Conservation (phyloP, 164 flowering plant species). For the Vitis rotundifolia region DNA sequence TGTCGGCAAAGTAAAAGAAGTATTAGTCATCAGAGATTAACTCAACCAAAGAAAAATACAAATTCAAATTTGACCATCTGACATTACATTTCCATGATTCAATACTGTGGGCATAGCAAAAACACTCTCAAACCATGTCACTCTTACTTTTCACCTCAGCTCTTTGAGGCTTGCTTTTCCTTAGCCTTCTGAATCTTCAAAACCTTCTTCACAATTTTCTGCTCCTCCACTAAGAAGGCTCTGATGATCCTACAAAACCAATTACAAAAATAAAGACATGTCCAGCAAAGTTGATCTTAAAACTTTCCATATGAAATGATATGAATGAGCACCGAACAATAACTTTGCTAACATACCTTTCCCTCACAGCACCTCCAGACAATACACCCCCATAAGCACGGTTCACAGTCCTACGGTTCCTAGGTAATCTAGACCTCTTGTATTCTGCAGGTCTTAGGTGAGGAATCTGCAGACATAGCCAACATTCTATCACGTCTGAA, state of each 20-base stretch:
- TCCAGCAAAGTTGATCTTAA: not conserved
- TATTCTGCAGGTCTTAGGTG: constrained; percentile 45
- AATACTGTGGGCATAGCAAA: not conserved
- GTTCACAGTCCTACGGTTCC: constrained; percentile 44
- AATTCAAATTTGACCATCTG: constrained; percentile 3
- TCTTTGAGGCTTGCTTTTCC: constrained; percentile 34
- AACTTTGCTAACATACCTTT: constrained; percentile 22
- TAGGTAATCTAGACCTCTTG: constrained; percentile 44
- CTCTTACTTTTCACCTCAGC: constrained; percentile 2
- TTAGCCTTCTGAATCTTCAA: constrained; percentile 44
- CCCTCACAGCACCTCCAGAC: constrained; percentile 42
- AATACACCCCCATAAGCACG: constrained; percentile 47
- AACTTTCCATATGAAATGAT: not conserved
- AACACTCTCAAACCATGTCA: not conserved
- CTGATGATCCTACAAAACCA: constrained; percentile 30
- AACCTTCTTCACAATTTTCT: constrained; percentile 47
- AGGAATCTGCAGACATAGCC: constrained; percentile 30
- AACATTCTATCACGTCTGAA: not conserved
- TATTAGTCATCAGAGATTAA: constrained; percentile 5
- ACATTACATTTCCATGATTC: constrained; percentile 8
- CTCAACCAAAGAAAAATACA: not conserved
- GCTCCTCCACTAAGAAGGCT: constrained; percentile 43
- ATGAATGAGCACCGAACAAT: not conserved
- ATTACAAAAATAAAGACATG: not conserved
- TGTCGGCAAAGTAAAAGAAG: constrained; percentile 19